A percentile compares a stretch with the other conserved stretches of the same genome.
Conservation (phyloP, 2,329 filamentous ascomycete genomes). For the Aspergillus pseudotamarii region DNA sequence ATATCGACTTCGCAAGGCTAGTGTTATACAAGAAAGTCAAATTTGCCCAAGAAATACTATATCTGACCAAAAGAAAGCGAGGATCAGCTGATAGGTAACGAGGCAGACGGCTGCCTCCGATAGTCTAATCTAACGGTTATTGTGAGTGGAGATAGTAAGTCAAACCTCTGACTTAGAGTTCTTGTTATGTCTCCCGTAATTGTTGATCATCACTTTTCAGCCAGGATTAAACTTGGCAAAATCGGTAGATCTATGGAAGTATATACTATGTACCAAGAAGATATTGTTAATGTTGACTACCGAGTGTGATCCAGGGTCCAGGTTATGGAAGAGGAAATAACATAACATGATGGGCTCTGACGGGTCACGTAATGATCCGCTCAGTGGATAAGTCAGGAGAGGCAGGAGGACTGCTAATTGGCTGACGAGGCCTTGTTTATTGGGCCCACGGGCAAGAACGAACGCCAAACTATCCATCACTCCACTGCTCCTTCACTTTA, state of each 20-base stretch:
- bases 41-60: too few relatives aligned
- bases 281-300: too few relatives aligned
- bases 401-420: conserved; percentile 11
- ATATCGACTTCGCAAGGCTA: too few relatives aligned
- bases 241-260: too few relatives aligned
- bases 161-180: not conserved
- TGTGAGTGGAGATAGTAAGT: not conserved
- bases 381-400: conserved; percentile 1
- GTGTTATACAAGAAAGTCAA: too few relatives aligned
- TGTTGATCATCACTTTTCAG: not conserved
- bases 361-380: conserved; percentile 2
- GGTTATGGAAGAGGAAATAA: not conserved
- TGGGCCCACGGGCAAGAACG: conserved; percentile 16
- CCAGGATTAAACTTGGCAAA: too few relatives aligned
- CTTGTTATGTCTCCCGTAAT: not conserved
- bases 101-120: too few relatives aligned
- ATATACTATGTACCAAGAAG: too few relatives aligned
- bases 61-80: too few relatives aligned
- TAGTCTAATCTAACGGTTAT: not conserved
- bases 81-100: too few relatives aligned
- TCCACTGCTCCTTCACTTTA: not conserved
- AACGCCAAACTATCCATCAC: conserved; percentile 6
- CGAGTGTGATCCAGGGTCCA: not conserved
- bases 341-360: not conserved
- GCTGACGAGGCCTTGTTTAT: conserved; percentile 11